Base-by-base conservation (phyloP, 495 filamentous ascomycete genomes). In the Platismatia glauca region DNA sequence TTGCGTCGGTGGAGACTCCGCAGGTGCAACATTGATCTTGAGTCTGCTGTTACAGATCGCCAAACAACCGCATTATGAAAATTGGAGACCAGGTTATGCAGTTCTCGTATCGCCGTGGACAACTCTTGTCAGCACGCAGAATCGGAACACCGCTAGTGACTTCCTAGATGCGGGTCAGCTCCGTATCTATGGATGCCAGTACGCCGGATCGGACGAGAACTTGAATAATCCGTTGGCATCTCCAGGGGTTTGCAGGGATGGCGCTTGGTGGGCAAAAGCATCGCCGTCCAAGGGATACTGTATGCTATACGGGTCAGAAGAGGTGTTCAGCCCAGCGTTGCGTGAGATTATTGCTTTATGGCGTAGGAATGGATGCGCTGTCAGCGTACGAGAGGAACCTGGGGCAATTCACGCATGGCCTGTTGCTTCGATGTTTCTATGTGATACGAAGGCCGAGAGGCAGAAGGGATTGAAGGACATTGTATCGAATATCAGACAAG, bases 401-500 rank as follows among this genome's bases (percentile, higher is more conserved):
- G 86, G 81, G 7, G 84, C 80, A 27, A 84, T 91, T 60, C 89
- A 92, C 74, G 87, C 86, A 15, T 91, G 89, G 89, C 89, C 88
- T 18, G 84, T 92, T 33, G 88, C 84, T 20, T 79, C 78, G 38
- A 68, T 90, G 50, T 91, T 89, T 69, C 72, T 91, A 22, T 82
- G 82, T 57, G 75, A 76, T 50, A 79, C 76, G 29, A 69, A 72
- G 50, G 74, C 76, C n/a, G 76, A 81, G 71, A 74, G 88, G 63
- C 72, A 79, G 64, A 77, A 77, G 50, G 87, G 86, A 15, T 67
- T 91, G 64, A 75, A 70, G 58, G 68, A 73, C 66, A 76, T 90
- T 53, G 82, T 81, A 4, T 72, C 75, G 33, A 76, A 78, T 58
- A 77, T 85, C 31, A 66, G 50, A 53, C 66, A 66, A 38, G 66